Conservation (phyloP, 2,329 filamentous ascomycete species). For the Neonectria sp. region DNA sequence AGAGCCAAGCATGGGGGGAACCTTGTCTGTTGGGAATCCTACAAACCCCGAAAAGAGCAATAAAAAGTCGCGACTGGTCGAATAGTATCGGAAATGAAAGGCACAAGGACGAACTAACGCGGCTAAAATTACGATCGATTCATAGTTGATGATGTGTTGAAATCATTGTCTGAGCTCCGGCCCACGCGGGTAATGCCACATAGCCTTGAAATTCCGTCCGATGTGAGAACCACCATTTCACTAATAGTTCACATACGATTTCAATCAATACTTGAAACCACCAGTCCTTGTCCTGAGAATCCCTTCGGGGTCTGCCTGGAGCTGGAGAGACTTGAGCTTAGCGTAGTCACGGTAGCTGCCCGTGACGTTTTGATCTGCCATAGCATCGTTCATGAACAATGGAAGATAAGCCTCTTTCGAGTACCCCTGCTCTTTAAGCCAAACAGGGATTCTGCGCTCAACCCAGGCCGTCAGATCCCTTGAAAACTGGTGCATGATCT, state of each 20-base stretch:
- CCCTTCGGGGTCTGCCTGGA: slow-evolving; percentile 46
- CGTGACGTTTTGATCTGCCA: slow-evolving; percentile 51
- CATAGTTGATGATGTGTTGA: background rate
- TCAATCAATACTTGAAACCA: slow-evolving; percentile 20
- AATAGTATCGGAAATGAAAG: background rate
- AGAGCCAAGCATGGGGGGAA: background rate
- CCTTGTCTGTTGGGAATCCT: background rate
- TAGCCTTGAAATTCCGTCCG: background rate
- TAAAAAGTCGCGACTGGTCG: background rate
- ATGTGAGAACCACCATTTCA: background rate
- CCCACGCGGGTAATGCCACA: background rate
- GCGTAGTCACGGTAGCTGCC: slow-evolving; percentile 48
- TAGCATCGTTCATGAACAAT: slow-evolving; percentile 55
- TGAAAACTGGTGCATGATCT: slow-evolving; percentile 37
- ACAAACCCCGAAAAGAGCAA: background rate
- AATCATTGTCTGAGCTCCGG: background rate
- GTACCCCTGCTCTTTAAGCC: slow-evolving; percentile 27
- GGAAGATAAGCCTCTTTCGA: slow-evolving; percentile 41
- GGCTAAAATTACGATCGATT: background rate
- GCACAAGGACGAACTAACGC: no score
- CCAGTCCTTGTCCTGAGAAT: slow-evolving; percentile 14
- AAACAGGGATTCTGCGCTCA: slow-evolving; percentile 40
- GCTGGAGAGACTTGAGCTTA: slow-evolving; percentile 51
- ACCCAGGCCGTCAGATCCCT: slow-evolving; percentile 39
- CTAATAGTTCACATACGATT: background rate